Evolutionary conservation across 2,329 filamentous ascomycete genomes (phyloP), one percentile per base, ranked within the genome.

Genomic region (Cordyceps farinosa): DNA sequence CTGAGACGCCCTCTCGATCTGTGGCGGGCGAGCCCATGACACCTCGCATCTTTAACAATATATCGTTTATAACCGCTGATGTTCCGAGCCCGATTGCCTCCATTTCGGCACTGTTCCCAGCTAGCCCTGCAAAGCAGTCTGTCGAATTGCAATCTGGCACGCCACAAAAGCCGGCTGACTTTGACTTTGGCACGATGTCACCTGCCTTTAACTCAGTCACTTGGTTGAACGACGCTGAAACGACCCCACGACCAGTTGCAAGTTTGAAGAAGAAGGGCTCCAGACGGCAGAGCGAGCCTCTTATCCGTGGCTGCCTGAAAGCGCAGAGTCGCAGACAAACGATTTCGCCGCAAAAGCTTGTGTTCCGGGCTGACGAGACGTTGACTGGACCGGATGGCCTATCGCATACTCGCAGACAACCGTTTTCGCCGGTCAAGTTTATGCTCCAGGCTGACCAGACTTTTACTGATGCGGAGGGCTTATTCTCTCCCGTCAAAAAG

Each of bases 221-320:
- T 29, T 74, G 72, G 71, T 65, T 75, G 44, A 69, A 69, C 30
- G 38, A 68, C 11, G 55, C 64, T 27, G 62, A 69, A n/a, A 60
- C 64, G 1, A 67, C 61, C 1, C 67, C 70, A 44, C 65, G 68
- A 30, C 65, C 66, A 27, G 67, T 70, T n/a, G 69, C 69, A 29
- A 65, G 65, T 60, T 67, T 66, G 32, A 57, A 68, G 29, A 72
- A 68, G 30, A 72, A 67, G 27, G 63, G 64, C 10, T 67, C 67
- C 13, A 73, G 74, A n/a, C 68, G 75, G 40, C 72, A 69, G 38
- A 77, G 75, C 51, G 75, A 77, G 63, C 75, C 75, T 30, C 67
- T 76, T 29, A 53, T 73, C n/a, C 71, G 71, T 40, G 70, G 67
- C 56, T 66, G 61, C 47, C 61, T 69, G 3, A 67, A 69, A 57